Evolutionary conservation across 129 eudicot species (phyloP), one percentile per base, ranked within the genome.

Genomic region (Escallonia rubra): DNA sequence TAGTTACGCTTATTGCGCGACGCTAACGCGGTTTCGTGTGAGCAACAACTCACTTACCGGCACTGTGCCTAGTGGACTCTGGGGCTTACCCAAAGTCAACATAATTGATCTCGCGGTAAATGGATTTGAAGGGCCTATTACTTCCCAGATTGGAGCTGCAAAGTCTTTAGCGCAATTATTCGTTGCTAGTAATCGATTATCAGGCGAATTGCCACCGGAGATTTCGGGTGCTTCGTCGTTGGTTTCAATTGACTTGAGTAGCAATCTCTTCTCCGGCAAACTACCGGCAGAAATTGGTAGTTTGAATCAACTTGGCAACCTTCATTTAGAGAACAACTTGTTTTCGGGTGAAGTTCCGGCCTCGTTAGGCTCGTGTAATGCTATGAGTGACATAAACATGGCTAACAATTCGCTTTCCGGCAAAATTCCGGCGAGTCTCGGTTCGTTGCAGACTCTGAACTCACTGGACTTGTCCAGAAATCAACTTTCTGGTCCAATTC

Each of bases 391-490:
- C 41, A 53, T 93, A 12, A 84, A 79, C 83, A 68, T 93, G 75
- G 99, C 92, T 40, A 41, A 57, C 45, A 93, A 93, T 67, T 69
- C 75, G 0, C 68, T 93, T 68, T 79, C 90, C 1, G 99, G 96
- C 44, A 38, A 46, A 48, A 93, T 93, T 52, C 99, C 99, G 0
- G 73, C 59, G 0, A 67, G 81, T 49, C 77, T 94, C 3, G 99
- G 96, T 41, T 53, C 73, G 42, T 57, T 94, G 41, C 88, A 81
- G 9, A 65, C 83, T 8, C 87, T 94, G 5, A 86, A 82, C 59
- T 86, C 86, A 10, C 64, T 93, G 61, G 89, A 93, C 54, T 57
- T 94, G 63, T 89, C 99, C 8, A 67, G 74, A 2, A 94, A 94
- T 67, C 76, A 79, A 44, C 78, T 94, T 45, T 75, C 86, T 8